Evolutionary conservation across 2,329 filamentous ascomycete species (phyloP), one percentile per base, ranked within the genome.

Genomic region (Macrophomina pseudophaseolina): DNA sequence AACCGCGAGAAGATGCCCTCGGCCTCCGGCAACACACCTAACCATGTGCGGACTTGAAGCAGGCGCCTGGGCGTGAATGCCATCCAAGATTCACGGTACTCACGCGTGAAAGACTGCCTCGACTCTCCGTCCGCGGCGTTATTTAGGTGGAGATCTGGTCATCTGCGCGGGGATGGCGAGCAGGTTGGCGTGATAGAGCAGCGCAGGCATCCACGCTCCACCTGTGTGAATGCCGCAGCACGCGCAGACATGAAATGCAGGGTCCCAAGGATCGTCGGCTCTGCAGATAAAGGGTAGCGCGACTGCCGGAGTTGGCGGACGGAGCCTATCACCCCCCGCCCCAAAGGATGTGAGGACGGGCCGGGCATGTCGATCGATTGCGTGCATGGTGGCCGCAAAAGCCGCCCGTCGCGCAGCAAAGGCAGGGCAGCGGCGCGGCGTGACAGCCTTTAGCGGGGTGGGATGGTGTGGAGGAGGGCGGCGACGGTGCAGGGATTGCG

Each of bases 351-450:
- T 42, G 48, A 46, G 49, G 51, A 35, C 38, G 49, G 62, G 49
- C 35, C 60, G 46, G 33, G 48, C 30, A 35, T 33, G 38, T 33
- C 49, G 49, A 46, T 53, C 51, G 38, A 65, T 65, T 33, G 63
- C 63, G 63, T 65, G 63, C 64, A 64, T 64, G 46, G 48, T 44
- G 60, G 48, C 60, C 48, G 48, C 60, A 48, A 33, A 52, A 66
- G 53, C 64, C 64, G 64, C 64, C 44, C 53, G 64, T 66, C 53
- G 64, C 64, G 64, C 64, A 66, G 54, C 52, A 58, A 38, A 52
- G 33, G 35, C 35, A 64, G 49, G 62, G 53, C 64, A 46, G 42
- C 4, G 44, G 18, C 32, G 40, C 38, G 44, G 64, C 53, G 53
- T 64, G 60, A 64, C 60, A 35, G 58, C 58, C 58, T 59, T 14